phyloP scores from a whole-genome alignment of 1,284 basidiomycete genomes.

The Puccinia coronata region DNA sequence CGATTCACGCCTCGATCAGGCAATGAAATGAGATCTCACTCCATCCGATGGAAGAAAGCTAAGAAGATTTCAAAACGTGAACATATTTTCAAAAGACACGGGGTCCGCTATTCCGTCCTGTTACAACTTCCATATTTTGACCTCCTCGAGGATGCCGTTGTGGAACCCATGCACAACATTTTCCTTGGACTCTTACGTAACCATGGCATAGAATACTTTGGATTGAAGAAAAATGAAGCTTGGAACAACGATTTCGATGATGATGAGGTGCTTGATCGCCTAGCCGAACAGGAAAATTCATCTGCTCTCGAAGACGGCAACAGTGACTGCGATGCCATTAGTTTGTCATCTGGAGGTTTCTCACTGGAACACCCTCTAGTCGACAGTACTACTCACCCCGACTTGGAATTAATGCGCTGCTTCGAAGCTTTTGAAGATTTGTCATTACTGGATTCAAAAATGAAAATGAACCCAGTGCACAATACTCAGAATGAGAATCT shows the following conservation, averaged over 20 bases:
- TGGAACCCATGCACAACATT: conserved; percentile 47
- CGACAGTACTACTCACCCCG: too few species aligned
- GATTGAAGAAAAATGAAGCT: conserved; percentile 11
- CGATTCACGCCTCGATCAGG: not conserved
- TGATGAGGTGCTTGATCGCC: not conserved
- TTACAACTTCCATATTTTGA: conserved; percentile 34
- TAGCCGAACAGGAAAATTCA: not conserved
- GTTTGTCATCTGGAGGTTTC: not conserved
- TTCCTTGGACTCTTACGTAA: conserved; percentile 33
- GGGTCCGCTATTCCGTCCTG: conserved; percentile 33
- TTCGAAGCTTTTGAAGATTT: conserved; percentile 9
- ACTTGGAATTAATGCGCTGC: conserved; percentile 11
- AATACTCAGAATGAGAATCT: not conserved
- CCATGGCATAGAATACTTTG: conserved; percentile 12
- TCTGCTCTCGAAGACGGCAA: not conserved
- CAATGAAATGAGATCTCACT: not conserved
- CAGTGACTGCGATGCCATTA: not conserved
- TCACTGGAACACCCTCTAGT: too few species aligned
- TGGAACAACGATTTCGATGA: not conserved
- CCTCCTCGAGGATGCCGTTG: not conserved
- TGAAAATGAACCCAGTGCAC: not conserved
- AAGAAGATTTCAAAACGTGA: not conserved
- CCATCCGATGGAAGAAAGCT: conserved; percentile 38
- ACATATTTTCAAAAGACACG: conserved; percentile 16
- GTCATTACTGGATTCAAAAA: not conserved